Evolutionary conservation across 768 basidiomycete genomes (phyloP), one percentile per base, ranked within the genome.

Genomic region (Agaricus blazei): DNA sequence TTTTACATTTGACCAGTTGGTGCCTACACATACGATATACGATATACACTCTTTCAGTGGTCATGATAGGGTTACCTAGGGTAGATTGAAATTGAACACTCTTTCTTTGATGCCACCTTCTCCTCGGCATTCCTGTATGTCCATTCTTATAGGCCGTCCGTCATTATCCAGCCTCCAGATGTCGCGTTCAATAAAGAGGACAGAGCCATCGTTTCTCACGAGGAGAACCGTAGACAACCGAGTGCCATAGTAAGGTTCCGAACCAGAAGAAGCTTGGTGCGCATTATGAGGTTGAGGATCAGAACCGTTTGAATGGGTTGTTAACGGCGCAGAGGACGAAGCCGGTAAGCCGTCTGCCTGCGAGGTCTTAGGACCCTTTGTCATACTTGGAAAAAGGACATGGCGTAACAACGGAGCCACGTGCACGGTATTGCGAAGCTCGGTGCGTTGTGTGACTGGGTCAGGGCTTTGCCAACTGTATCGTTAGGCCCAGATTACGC

Each of bases 181-280:
- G 63, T 92, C 89, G 45, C 87, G 72, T 67, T 93, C 90, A 44
- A 87, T 72, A 62, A 90, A 91, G 15, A 81, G 54, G 8, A 79
- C 88, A 43, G 76, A 67, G 27, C 88, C 85, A 50, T 75, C 74
- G 58, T 76, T 79, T 54, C 75, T 74, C 19, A 93, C 72, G 54
- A 93, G 77, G 48, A 93, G 64, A 40, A 89, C 80, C 3, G 87
- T 90, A 42, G 90, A 80, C 51, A 88, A 67, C 14, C 90, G 84
- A 34, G 90, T 93, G 43, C 79, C 90, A 63, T 88, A 90, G 57
- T 64, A 56, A 50, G 34, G 23, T 41, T 51, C 44, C 38, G 26
- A 65, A 26, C 55, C 62, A n/a, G 47, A 59, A 27, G 41, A 63
- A 19, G 45, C 59, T 12, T 41, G 60, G 27, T 41, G 44, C 38